Evolutionary conservation across 2,329 filamentous ascomycete species (phyloP).

Genomic region (Aspergillus neoniger): DNA sequence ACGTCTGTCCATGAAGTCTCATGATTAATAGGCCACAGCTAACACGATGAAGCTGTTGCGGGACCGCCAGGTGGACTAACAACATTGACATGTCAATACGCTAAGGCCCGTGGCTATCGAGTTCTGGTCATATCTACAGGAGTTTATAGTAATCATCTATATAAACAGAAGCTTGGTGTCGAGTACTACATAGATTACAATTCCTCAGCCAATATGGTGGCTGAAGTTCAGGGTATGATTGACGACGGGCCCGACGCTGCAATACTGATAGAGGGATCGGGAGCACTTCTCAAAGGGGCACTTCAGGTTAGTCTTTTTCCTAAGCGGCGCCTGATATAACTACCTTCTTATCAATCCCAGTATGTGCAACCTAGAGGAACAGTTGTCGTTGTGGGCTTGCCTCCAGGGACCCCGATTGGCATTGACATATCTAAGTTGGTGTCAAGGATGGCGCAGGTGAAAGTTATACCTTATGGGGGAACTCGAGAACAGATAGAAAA

Average conservation of each 20-base stretch:
- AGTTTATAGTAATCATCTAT: not conserved
- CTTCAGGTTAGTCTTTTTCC: not conserved
- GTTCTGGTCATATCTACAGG: slow-evolving; percentile 5
- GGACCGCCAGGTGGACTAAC: slow-evolving; percentile 1
- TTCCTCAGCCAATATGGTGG: not conserved
- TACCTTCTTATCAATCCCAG: not conserved
- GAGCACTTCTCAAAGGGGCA: not conserved
- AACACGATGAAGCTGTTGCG: not conserved
- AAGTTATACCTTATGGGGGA: not conserved
- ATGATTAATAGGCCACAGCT: not conserved
- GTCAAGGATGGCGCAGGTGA: slow-evolving; percentile 1
- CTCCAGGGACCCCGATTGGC: not conserved
- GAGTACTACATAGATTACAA: slow-evolving; percentile 5
- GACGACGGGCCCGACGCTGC: not conserved
- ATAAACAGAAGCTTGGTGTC: not conserved
- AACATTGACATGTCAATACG: slow-evolving; percentile 8
- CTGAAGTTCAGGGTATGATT: not conserved
- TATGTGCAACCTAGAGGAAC: slow-evolving; percentile 4
- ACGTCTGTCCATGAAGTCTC: not conserved
- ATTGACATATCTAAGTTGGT: not conserved
- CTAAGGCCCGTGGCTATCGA: slow-evolving; percentile 6
- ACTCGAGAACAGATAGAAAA: slow-evolving; percentile 8
- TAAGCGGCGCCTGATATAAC: not conserved
- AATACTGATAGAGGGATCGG: not conserved
- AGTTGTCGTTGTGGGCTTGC: not conserved